These are phyloP conservation scores for Akanthomyces dipterigenus DNA, from an alignment of 2,329 filamentous ascomycete species.

Conservation along the genomic window DNA sequence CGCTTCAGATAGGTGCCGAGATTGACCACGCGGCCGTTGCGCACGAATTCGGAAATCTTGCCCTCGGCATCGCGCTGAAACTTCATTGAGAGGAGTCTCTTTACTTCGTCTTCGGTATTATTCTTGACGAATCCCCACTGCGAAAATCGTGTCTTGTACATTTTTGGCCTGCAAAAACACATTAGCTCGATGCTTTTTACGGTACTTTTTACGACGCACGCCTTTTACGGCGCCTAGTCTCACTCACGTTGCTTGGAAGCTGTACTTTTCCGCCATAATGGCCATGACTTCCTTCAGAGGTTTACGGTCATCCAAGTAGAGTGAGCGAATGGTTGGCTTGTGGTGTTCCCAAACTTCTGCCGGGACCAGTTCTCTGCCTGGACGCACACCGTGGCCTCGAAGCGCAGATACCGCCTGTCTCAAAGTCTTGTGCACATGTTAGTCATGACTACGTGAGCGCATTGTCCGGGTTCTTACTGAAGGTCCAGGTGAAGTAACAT, in stretches of 20 bases:
- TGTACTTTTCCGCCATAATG: slow-evolving; percentile 42
- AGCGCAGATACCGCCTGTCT: slow-evolving; percentile 2
- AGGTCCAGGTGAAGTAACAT: slow-evolving; percentile 19
- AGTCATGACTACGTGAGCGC: neutral
- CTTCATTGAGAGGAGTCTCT: slow-evolving; percentile 43
- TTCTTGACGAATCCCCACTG: slow-evolving; percentile 51
- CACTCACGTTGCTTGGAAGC: slow-evolving; percentile 44
- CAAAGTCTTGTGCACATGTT: neutral
- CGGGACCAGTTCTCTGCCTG: slow-evolving; percentile 37
- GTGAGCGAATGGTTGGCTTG: slow-evolving; percentile 36
- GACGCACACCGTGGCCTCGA: slow-evolving; percentile 19
- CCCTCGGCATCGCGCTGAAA: slow-evolving; percentile 46
- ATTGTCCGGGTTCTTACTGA: slow-evolving; percentile 16
- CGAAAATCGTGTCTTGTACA: slow-evolving; percentile 50
- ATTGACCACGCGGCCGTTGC: slow-evolving; percentile 46
- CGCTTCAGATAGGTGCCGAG: slow-evolving; percentile 46
- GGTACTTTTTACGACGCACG: too few relatives aligned
- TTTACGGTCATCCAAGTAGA: slow-evolving; percentile 43
- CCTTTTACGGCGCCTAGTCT: too few relatives aligned
- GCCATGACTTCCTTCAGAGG: slow-evolving; percentile 47
- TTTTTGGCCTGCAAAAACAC: slow-evolving; percentile 35
- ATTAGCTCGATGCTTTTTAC: slow-evolving; percentile 14
- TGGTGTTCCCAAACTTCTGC: slow-evolving; percentile 42
- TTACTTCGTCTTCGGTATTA: slow-evolving; percentile 47
- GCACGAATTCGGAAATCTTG: slow-evolving; percentile 46